Conservation (phyloP, 1,284 basidiomycete genomes). For the Microbotryomycetes sp. region DNA sequence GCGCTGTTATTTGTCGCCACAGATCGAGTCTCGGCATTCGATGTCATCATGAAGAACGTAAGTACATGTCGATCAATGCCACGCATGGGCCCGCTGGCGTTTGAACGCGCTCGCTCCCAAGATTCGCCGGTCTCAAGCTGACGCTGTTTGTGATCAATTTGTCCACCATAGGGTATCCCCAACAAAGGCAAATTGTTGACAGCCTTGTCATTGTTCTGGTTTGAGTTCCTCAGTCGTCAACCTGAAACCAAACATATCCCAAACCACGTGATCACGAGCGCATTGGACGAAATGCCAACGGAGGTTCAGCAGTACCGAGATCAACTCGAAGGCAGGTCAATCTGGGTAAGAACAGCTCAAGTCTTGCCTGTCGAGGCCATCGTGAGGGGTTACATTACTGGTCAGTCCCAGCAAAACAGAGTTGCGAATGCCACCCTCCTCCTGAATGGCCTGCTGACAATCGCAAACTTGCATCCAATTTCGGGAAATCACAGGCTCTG, state of each 20-base stretch:
- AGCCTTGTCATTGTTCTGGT: slow-evolving; percentile 90
- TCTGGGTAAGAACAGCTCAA: slow-evolving; percentile 85
- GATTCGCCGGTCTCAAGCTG: not conserved
- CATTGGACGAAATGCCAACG: slow-evolving; percentile 65
- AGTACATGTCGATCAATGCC: slow-evolving; percentile 39
- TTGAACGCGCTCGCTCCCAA: not conserved
- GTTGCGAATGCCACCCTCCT: not conserved
- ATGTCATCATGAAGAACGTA: slow-evolving; percentile 88
- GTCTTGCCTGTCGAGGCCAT: slow-evolving; percentile 96
- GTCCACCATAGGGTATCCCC: slow-evolving; percentile 68
- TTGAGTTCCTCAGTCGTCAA: slow-evolving; percentile 65
- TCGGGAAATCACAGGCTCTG: slow-evolving; percentile 59
- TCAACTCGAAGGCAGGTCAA: slow-evolving; percentile 73
- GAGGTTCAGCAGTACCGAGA: slow-evolving; percentile 58
- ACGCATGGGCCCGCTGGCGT: not conserved
- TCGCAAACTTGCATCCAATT: too few species aligned
- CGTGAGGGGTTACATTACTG: slow-evolving; percentile 91
- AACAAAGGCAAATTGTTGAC: slow-evolving; percentile 89
- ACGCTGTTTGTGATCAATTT: not conserved
- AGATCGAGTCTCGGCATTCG: slow-evolving; percentile 94
- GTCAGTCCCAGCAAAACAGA: slow-evolving; percentile 46
- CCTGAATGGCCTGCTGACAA: too few species aligned
- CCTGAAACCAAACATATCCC: slow-evolving; percentile 51
- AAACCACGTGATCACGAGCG: slow-evolving; percentile 74
- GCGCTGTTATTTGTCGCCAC: slow-evolving; percentile 85